Evolutionary conservation across 2,329 filamentous ascomycete species (phyloP).

Genomic region (Penicillium psychrosexuale): DNA sequence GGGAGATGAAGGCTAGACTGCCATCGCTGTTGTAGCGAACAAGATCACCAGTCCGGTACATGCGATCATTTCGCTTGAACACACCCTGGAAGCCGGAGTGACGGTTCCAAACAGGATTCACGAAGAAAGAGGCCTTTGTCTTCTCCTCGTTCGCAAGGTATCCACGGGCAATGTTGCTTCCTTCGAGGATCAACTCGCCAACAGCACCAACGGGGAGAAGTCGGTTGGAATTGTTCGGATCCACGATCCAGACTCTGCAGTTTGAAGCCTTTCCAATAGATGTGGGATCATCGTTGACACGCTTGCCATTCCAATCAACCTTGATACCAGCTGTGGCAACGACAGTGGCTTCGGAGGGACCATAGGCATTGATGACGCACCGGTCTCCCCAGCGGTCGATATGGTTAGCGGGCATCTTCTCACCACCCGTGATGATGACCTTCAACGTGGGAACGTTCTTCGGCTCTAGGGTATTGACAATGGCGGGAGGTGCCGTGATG

Average conservation of each 20-base stretch:
- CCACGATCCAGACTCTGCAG: slow-evolving; percentile 41
- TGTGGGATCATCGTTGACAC: slow-evolving; percentile 28
- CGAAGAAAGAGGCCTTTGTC: slow-evolving; percentile 36
- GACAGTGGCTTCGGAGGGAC: slow-evolving; percentile 42
- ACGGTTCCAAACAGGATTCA: slow-evolving; percentile 33
- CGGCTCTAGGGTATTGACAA: slow-evolving; percentile 51
- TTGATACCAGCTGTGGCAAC: slow-evolving; percentile 34
- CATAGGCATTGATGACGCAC: slow-evolving; percentile 47
- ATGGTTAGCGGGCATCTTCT: slow-evolving; percentile 43
- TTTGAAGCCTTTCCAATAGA: slow-evolving; percentile 37
- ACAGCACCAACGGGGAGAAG: slow-evolving; percentile 46
- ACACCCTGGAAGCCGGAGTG: slow-evolving; percentile 19
- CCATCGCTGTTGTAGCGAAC: slow-evolving; percentile 38
- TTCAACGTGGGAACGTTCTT: slow-evolving; percentile 45
- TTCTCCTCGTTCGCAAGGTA: slow-evolving; percentile 42
- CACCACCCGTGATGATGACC: slow-evolving; percentile 45
- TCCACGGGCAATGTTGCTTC: slow-evolving; percentile 45
- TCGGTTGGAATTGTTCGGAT: slow-evolving; percentile 35
- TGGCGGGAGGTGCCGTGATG: slow-evolving; percentile 57
- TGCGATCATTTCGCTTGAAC: slow-evolving; percentile 27
- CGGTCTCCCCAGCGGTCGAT: slow-evolving; percentile 45
- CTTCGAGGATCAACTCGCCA: slow-evolving; percentile 49
- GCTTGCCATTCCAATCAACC: slow-evolving; percentile 29
- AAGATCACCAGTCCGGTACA: slow-evolving; percentile 41
- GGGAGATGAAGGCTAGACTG: slow-evolving; percentile 33